These are phyloP conservation scores for Knufia petricola DNA, from an alignment of 2,329 filamentous ascomycete genomes.

Conservation along the genomic window DNA sequence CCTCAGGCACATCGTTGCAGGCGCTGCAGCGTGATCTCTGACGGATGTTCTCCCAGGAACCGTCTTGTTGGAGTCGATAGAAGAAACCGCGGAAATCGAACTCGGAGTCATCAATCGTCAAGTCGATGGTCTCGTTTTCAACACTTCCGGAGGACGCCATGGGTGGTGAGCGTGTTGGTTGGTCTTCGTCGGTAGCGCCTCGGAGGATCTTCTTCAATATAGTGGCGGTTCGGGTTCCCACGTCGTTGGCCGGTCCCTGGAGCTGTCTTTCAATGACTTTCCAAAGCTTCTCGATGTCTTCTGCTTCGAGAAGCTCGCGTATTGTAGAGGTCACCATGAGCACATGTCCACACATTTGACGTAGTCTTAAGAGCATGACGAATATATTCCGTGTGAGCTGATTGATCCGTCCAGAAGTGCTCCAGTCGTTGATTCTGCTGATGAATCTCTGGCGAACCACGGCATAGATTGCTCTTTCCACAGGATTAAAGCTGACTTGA, in stretches of 20 bases:
- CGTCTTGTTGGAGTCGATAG: slow-evolving; percentile 6
- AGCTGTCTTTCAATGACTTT: slow-evolving; percentile 15
- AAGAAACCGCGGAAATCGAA: slow-evolving; percentile 14
- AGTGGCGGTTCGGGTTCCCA: neutral
- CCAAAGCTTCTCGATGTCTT: slow-evolving; percentile 39
- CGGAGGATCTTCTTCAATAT: neutral
- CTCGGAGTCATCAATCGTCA: slow-evolving; percentile 3
- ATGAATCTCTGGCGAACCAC: slow-evolving; percentile 40
- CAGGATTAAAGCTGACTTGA: slow-evolving; percentile 40
- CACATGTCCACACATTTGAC: slow-evolving; percentile 43
- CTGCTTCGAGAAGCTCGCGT: slow-evolving; percentile 34
- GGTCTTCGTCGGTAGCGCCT: neutral
- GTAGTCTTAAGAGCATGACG: slow-evolving; percentile 40
- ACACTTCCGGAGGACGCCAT: neutral
- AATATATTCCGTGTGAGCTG: slow-evolving; percentile 33
- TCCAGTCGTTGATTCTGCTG: slow-evolving; percentile 31
- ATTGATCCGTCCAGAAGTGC: slow-evolving; percentile 17
- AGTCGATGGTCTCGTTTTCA: neutral
- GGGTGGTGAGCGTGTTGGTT: neutral
- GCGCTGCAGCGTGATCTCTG: slow-evolving; percentile 31
- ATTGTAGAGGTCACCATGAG: slow-evolving; percentile 40
- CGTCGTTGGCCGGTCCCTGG: neutral
- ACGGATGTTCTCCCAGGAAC: slow-evolving; percentile 29
- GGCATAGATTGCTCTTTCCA: slow-evolving; percentile 46
- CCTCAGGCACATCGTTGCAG: slow-evolving; percentile 34